Evolutionary conservation across 2,329 filamentous ascomycete species (phyloP).

Genomic region (Sarocladium oryzae): DNA sequence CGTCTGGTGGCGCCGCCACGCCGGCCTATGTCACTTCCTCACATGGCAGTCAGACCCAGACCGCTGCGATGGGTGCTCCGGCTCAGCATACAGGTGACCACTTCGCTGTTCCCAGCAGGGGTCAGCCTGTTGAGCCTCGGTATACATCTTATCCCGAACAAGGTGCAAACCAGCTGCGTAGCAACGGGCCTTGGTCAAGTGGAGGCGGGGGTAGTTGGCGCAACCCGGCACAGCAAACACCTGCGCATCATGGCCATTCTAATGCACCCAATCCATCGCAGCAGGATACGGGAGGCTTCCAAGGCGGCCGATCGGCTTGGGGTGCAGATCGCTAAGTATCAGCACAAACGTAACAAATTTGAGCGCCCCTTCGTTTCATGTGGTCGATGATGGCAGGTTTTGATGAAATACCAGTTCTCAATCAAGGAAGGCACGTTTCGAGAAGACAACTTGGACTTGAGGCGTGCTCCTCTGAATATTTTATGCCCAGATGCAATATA

Average conservation of each 20-base stretch:
- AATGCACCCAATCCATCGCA: not conserved
- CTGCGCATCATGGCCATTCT: not conserved
- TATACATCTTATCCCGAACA: constrained; percentile 8
- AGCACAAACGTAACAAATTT: not conserved
- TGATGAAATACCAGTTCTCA: too few relatives aligned
- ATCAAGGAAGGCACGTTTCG: too few relatives aligned
- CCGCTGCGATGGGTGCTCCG: not conserved
- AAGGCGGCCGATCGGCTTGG: not conserved
- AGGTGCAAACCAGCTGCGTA: constrained; percentile 1
- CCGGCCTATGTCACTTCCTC: not conserved
- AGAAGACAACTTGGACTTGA: too few relatives aligned
- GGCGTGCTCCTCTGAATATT: too few relatives aligned
- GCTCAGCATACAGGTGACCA: not conserved
- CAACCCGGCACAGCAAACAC: not conserved
- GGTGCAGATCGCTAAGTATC: not conserved
- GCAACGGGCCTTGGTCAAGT: constrained; percentile 4
- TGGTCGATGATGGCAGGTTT: too few relatives aligned
- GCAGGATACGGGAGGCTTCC: not conserved
- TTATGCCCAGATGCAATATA: too few relatives aligned
- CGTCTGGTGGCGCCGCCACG: not conserved
- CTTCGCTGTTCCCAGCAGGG: not conserved
- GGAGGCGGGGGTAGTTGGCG: not conserved
- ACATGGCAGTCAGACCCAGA: not conserved
- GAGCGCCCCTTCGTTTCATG: not conserved
- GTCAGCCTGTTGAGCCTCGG: constrained; percentile 1